Evolutionary conservation across 2,329 filamentous ascomycete species (phyloP).

Genomic region (Didymella pomorum): DNA sequence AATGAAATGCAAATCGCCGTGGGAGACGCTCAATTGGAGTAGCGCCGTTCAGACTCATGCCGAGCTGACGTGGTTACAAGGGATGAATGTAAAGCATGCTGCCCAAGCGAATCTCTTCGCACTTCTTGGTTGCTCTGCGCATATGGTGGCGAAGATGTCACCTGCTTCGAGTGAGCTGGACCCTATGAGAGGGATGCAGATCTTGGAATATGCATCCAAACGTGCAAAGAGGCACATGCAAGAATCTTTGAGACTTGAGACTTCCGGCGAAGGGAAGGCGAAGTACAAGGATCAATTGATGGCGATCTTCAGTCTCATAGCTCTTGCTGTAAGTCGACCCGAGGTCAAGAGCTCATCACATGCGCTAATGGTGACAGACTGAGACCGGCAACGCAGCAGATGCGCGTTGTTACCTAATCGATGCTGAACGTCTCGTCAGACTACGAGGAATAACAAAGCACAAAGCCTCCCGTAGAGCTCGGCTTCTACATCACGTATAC

Average conservation of each 20-base stretch:
- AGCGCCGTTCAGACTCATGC: conserved; percentile 24
- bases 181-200: conserved; percentile 8
- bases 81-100: conserved; percentile 23
- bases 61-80: conserved; percentile 24
- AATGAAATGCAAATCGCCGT: conserved; percentile 26
- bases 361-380: conserved; percentile 15
- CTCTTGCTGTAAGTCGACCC: conserved; percentile 23
- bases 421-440: conserved; percentile 56
- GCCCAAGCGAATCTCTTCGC: conserved; percentile 25
- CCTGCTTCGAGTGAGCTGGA: conserved; percentile 3
- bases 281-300: conserved; percentile 32
- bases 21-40: conserved; percentile 27
- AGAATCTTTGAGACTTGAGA: conserved; percentile 23
- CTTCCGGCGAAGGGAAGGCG: conserved; percentile 21
- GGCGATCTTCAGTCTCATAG: conserved; percentile 27
- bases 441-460: conserved; percentile 50
- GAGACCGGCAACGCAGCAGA: conserved; percentile 36
- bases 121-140: conserved; percentile 23
- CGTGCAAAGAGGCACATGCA: conserved; percentile 27
- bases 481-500: conserved; percentile 53
- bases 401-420: conserved; percentile 51
- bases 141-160: conserved; percentile 11
- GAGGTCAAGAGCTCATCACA: neutral
- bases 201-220: conserved; percentile 19
- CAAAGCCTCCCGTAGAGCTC: conserved; percentile 52